A percentile compares a stretch with the other conserved stretches of the same genome.
phyloP scores from a whole-genome alignment of 352 stramenopile species.

The Phytophthora tubulina region DNA sequence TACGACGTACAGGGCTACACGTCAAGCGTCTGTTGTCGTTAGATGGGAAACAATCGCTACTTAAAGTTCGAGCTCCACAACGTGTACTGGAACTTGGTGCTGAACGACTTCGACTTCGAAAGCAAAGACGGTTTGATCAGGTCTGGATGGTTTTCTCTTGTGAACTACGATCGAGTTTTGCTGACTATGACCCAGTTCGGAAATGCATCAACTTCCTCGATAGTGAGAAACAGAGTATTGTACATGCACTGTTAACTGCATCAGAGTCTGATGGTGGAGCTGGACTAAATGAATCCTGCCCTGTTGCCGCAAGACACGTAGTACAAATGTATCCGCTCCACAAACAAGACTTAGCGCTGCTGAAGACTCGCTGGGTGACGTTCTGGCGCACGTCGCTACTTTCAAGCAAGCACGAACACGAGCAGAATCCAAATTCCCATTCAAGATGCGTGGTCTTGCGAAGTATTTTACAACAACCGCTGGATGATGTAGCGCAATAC shows the following conservation, averaged over 20 bases:
- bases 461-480: conserved; percentile 70
- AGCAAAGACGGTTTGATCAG: conserved; percentile 69
- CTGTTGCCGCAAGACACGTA: conserved; percentile 73
- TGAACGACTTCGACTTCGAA: conserved; percentile 73
- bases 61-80: conserved; percentile 81
- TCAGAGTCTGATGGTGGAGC: conserved; percentile 56
- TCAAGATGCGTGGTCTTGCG: conserved; percentile 36
- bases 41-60: conserved; percentile 77
- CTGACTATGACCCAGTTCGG: conserved; percentile 60
- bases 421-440: not conserved
- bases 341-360: conserved; percentile 73
- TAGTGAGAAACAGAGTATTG: conserved; percentile 86
- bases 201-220: conserved; percentile 73
- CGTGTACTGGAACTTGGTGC: conserved; percentile 73
- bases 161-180: conserved; percentile 75
- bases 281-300: conserved; percentile 77
- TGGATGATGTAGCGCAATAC: conserved; percentile 91
- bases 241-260: conserved; percentile 69
- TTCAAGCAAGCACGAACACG: conserved; percentile 24
- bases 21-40: conserved; percentile 81
- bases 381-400: conserved; percentile 66
- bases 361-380: conserved; percentile 82
- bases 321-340: conserved; percentile 91
- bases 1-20: conserved; percentile 66
- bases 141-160: conserved; percentile 86